Conservation (phyloP, 768 basidiomycete species). For the Tricholomella constricta region DNA sequence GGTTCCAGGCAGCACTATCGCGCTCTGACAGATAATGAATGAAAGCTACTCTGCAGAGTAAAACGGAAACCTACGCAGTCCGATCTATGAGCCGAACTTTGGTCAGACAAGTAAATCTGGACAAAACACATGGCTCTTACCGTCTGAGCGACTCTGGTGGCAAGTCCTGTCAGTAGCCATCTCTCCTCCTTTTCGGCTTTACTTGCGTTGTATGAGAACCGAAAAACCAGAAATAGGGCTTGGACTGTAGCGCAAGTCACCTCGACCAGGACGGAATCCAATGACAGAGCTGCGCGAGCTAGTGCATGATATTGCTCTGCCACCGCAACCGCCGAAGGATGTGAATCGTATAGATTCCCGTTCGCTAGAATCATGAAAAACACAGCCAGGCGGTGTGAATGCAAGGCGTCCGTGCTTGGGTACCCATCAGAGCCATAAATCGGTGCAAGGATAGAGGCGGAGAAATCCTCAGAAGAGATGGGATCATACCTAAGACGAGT, state of each 20-base stretch:
- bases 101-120: conserved; percentile 3
- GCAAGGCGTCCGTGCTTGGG: conserved; percentile 34
- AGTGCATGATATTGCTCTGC: conserved; percentile 50
- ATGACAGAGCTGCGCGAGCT: conserved; percentile 47
- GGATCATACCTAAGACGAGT: conserved; percentile 44
- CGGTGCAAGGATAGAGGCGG: conserved; percentile 37
- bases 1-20: conserved; percentile 50
- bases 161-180: conserved; percentile 51
- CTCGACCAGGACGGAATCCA: conserved; percentile 45
- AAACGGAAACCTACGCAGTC: conserved; percentile 46
- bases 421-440: conserved; percentile 41
- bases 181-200: conserved; percentile 44
- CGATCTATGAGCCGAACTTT: conserved; percentile 36
- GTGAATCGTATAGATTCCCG: conserved; percentile 46
- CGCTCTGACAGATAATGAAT: conserved; percentile 38
- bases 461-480: conserved; percentile 43
- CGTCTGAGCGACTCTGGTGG: conserved; percentile 42
- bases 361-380: conserved; percentile 54
- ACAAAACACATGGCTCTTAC: conserved; percentile 31
- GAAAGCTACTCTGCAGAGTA: background rate
- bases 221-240: conserved; percentile 45
- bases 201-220: conserved; percentile 44
- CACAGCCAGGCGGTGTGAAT: conserved; percentile 51
- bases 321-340: conserved; percentile 29
- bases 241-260: conserved; percentile 50